Evolutionary conservation across 139 green algal species (phyloP).

Genomic region (Raphidocelis subcapitata): DNA sequence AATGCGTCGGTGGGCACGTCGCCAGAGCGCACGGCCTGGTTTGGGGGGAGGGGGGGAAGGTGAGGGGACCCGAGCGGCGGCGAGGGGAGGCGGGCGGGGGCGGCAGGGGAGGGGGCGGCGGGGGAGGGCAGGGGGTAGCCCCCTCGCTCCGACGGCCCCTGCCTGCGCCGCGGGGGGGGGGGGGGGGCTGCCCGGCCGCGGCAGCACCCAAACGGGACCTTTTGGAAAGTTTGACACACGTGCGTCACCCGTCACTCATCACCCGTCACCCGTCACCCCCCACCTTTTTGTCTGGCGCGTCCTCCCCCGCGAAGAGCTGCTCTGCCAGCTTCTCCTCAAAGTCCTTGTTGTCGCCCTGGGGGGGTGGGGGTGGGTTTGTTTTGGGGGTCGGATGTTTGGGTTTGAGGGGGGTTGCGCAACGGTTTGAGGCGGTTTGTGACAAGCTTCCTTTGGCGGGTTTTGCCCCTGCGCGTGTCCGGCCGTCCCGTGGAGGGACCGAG

Average conservation of each 20-base stretch:
- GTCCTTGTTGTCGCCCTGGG: conserved; percentile 39
- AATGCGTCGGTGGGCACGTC: conserved; percentile 48
- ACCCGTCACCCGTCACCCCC: neutral
- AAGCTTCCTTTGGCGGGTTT: too few species aligned
- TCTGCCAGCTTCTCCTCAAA: conserved; percentile 62
- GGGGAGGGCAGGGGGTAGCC: too few species aligned
- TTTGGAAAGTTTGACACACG: neutral
- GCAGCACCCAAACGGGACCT: too few species aligned
- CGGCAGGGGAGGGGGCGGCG: too few species aligned
- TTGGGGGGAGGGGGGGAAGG: neutral
- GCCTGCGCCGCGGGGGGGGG: too few species aligned
- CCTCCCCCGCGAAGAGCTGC: conserved; percentile 51
- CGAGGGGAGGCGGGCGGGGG: neutral
- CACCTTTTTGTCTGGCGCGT: conserved; percentile 33
- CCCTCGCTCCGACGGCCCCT: too few species aligned
- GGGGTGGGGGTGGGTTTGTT: too few species aligned
- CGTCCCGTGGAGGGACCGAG: too few species aligned
- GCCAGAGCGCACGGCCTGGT: neutral
- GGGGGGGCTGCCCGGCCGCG: neutral
- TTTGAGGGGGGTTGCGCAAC: too few species aligned
- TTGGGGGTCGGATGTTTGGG: too few species aligned
- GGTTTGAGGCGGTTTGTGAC: too few species aligned
- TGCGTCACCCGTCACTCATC: neutral
- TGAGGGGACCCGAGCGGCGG: neutral
- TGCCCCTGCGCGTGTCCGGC: too few species aligned